These are phyloP conservation scores for Spergularia marina DNA, from an alignment of 148 eudicot species.

Conservation along the genomic window DNA sequence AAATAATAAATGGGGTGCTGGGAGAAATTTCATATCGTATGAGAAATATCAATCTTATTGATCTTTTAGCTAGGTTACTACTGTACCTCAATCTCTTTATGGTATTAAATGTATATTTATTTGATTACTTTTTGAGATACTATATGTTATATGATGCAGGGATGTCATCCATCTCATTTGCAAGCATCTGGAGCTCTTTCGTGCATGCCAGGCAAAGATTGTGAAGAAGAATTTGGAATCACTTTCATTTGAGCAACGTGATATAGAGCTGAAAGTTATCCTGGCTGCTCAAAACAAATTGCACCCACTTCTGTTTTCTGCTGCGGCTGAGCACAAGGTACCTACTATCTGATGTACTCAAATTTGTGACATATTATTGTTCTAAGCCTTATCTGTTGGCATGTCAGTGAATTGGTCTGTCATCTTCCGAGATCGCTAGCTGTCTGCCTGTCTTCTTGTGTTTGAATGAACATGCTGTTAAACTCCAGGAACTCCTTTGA, in stretches of 20 bases:
- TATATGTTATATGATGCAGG: constrained; percentile 45
- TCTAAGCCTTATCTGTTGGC: neutral
- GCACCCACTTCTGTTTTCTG: constrained; percentile 88
- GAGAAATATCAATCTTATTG: constrained; percentile 75
- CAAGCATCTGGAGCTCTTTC: constrained; percentile 79
- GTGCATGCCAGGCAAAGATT: constrained; percentile 68
- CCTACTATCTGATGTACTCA: neutral
- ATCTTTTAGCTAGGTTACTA: constrained; percentile 82
- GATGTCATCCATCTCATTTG: constrained; percentile 69
- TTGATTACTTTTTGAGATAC: neutral
- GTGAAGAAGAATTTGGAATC: constrained; percentile 46
- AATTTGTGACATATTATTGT: constrained; percentile 2
- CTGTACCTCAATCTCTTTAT: constrained; percentile 12
- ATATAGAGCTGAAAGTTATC: constrained; percentile 56
- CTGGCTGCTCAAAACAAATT: constrained; percentile 75
- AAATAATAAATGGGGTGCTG: constrained; percentile 72
- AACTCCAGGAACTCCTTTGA: neutral
- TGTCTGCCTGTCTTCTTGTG: neutral
- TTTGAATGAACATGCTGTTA: neutral
- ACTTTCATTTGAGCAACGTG: constrained; percentile 63
- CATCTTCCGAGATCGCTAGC: neutral
- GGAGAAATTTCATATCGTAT: constrained; percentile 86
- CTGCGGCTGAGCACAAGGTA: constrained; percentile 97
- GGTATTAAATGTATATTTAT: neutral
- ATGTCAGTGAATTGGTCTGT: neutral